Evolutionary conservation across 805 yeast genomes (phyloP).

Genomic region (Cyberlindnera mississippiensis): DNA sequence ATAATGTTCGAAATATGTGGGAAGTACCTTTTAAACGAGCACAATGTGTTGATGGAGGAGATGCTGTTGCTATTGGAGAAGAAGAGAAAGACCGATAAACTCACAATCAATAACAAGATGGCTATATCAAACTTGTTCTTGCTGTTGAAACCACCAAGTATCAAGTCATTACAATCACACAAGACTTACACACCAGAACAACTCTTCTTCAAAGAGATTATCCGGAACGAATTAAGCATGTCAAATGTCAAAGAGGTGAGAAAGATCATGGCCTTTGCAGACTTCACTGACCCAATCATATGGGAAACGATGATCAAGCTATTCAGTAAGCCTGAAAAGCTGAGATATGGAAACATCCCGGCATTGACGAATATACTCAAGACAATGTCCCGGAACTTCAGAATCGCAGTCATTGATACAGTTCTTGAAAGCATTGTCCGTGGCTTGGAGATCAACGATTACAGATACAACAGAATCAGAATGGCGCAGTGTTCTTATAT

Average conservation of each 20-base stretch:
- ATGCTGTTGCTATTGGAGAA: constrained; percentile 55
- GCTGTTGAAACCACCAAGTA: constrained; percentile 51
- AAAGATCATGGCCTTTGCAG: constrained; percentile 38
- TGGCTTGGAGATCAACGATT: constrained; percentile 65
- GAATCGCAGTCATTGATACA: constrained; percentile 51
- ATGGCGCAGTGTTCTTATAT: constrained; percentile 59
- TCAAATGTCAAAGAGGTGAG: constrained; percentile 34
- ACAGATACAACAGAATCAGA: constrained; percentile 53
- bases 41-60: constrained; percentile 53
- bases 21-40: constrained; percentile 56
- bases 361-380: constrained; percentile 46
- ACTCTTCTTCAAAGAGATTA: constrained; percentile 44
- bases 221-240: constrained; percentile 47
- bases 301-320: constrained; percentile 32
- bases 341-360: constrained; percentile 54
- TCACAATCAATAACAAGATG: constrained; percentile 52
- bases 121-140: constrained; percentile 55
- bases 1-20: constrained; percentile 77
- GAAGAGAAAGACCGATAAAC: constrained; percentile 43
- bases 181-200: constrained; percentile 39
- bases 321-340: constrained; percentile 57
- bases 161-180: constrained; percentile 30
- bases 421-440: constrained; percentile 57
- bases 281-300: constrained; percentile 41
- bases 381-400: constrained; percentile 37